Conservation (phyloP, 345 rosid species). For the Brassica juncea region DNA sequence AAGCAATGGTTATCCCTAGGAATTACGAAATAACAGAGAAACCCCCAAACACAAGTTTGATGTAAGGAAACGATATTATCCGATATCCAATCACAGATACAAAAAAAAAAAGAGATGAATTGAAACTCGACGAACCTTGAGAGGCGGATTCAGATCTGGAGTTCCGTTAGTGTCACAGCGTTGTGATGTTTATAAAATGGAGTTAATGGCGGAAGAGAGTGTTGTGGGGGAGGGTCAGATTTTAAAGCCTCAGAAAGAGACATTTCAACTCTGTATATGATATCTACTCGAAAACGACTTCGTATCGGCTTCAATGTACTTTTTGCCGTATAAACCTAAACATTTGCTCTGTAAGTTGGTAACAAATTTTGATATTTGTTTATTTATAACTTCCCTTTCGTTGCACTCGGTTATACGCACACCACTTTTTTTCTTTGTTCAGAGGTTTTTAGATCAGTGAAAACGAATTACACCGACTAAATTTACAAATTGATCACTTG, state of each 20-base stretch:
- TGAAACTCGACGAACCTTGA: conserved; percentile 15
- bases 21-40: neutral
- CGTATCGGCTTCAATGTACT: neutral
- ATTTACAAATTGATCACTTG: neutral
- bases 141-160: conserved; percentile 29
- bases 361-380: neutral
- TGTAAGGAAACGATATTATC: neutral
- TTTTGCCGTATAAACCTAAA: neutral
- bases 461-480: neutral
- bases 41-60: neutral
- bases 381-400: neutral
- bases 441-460: neutral
- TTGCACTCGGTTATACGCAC: neutral
- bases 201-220: conserved; percentile 10
- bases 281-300: neutral
- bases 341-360: conserved; percentile 6
- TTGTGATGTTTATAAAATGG: neutral
- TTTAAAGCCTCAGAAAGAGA: conserved; percentile 14
- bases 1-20: conserved; percentile 1
- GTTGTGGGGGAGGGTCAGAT: neutral
- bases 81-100: neutral
- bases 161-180: conserved; percentile 3
- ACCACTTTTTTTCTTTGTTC: neutral
- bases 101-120: neutral
- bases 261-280: conserved; percentile 13